These are phyloP conservation scores for Fusarium verrucosum DNA, from an alignment of 2,329 filamentous ascomycete genomes.

Conservation along the genomic window DNA sequence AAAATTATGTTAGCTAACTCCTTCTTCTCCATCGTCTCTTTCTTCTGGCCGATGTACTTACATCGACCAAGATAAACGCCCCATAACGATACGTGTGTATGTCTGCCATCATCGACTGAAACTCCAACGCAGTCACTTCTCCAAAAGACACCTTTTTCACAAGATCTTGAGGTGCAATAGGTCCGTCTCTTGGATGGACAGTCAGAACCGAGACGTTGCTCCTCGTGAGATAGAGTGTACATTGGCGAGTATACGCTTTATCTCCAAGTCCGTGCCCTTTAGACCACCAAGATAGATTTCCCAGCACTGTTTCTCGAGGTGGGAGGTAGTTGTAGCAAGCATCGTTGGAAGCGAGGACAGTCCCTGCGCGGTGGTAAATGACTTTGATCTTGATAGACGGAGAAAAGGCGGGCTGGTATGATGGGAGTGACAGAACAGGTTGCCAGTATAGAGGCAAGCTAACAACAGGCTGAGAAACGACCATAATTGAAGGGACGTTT, in stretches of 20 bases:
- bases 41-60: conserved; percentile 5
- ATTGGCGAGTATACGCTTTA: conserved; percentile 24
- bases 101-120: conserved; percentile 37
- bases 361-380: conserved; percentile 32
- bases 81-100: conserved; percentile 16
- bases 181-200: conserved; percentile 9
- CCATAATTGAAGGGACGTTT: neutral
- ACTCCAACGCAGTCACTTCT: conserved; percentile 38
- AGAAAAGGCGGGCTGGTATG: neutral
- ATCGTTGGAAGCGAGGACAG: conserved; percentile 26
- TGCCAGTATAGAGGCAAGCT: neutral
- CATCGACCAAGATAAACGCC: conserved; percentile 42
- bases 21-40: neutral
- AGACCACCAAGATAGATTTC: conserved; percentile 25
- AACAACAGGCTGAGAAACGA: neutral
- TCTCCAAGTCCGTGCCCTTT: conserved; percentile 18
- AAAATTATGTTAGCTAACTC: neutral
- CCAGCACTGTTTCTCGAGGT: conserved; percentile 24
- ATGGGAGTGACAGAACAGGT: neutral
- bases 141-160: conserved; percentile 46
- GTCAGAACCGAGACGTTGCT: conserved; percentile 9
- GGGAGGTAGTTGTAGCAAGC: conserved; percentile 25
- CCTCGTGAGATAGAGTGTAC: conserved; percentile 27
- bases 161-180: conserved; percentile 35
- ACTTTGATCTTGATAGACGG: conserved; percentile 26